These are phyloP conservation scores for Xylariaceae sp. DNA, from an alignment of 2,329 filamentous ascomycete species.

Conservation along the genomic window DNA sequence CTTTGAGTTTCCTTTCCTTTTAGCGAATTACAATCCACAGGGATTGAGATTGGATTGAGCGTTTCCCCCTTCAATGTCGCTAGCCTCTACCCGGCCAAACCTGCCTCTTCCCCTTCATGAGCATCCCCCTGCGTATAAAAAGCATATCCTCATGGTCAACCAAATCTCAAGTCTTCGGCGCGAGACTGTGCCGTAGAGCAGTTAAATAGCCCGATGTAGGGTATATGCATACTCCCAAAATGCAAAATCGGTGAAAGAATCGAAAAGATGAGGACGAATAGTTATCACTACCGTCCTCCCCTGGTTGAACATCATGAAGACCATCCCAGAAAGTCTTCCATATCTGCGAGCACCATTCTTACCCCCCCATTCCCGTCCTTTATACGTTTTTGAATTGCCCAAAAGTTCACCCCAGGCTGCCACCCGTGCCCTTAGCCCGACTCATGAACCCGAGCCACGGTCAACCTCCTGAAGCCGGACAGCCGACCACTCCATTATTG, in stretches of 20 bases:
- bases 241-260: constrained; percentile 19
- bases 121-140: constrained; percentile 3
- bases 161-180: constrained; percentile 8
- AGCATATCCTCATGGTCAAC: constrained; percentile 21
- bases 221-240: constrained; percentile 30
- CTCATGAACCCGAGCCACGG: neutral
- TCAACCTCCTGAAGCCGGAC: constrained; percentile 3
- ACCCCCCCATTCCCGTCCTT: constrained; percentile 20
- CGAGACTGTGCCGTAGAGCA: constrained; percentile 4
- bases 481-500: constrained; percentile 15
- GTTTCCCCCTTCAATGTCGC: neutral
- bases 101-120: constrained; percentile 2
- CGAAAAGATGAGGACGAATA: constrained; percentile 11
- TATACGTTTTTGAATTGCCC: constrained; percentile 29
- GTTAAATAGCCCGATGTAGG: constrained; percentile 16
- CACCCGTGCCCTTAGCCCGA: neutral
- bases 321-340: constrained; percentile 15
- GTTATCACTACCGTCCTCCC: constrained; percentile 12
- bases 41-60: neutral
- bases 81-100: neutral
- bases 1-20: neutral
- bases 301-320: constrained; percentile 14
- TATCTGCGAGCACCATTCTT: constrained; percentile 9
- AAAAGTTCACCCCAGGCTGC: constrained; percentile 9
- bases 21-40: neutral